Evolutionary conservation across 352 stramenopile genomes (phyloP), one percentile per base, ranked within the genome.

Genomic region (Peronospora destructor): DNA sequence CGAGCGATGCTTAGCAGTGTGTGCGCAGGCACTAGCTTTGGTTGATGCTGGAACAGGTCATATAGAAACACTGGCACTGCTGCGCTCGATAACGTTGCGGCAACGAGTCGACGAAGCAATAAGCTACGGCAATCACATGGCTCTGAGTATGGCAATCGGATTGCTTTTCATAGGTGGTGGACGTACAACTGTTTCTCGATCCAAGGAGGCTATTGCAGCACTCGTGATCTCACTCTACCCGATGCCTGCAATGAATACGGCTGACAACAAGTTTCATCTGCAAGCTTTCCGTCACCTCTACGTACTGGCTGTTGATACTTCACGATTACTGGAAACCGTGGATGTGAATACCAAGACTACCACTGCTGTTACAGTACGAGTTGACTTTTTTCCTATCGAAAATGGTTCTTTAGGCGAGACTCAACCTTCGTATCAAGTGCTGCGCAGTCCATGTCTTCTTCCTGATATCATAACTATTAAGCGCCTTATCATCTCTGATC

Each of bases 111-210:
- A 94, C 34, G 49, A 63, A 3, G 76, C 87, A 41, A 83, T 97
- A 29, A 93, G 81, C 9, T 98, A 98, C 50, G 96, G 96, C 6
- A 96, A 91, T 29, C 95, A 99, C 69, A 97, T 98, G 91, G 78
- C 85, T 11, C 77, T 96, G 38, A 92, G 80, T 34, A 90, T 94
- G 67, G 86, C 95, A 17, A 97, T 98, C 23, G 96, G 95, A 0
- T 66, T 99, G 43, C 71, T 99, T 6, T 99, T 99, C 51, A 54
- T 99, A 4, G 95, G 95, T 21, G 93, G 94, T 30, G 96, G 96
- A 0, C 91, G 87, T 44, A 85, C 78, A 12, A 98, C 95, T 0
- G 64, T 99, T n/a, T 81, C 74, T n/a, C 68, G 76, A 13, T 85
- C 78, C 0, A 84, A 80, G 25, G 74, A 87, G 35, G 91, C 96